Conservation (phyloP, 2,329 filamentous ascomycete species). For the Calonectria montana region DNA sequence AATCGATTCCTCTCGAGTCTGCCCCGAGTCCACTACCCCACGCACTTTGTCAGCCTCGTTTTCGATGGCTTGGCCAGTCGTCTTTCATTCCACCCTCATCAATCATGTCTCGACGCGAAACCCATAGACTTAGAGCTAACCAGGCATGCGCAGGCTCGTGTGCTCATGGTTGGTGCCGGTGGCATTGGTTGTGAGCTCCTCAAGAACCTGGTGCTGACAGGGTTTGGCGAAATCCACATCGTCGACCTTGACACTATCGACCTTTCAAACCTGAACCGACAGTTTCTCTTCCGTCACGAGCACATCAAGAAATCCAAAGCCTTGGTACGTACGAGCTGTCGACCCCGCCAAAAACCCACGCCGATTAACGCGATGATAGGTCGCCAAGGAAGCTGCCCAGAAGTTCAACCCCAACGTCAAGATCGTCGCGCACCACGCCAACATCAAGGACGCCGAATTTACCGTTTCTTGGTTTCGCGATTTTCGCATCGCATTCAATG, state of each 20-base stretch:
- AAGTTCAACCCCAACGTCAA: constrained; percentile 91
- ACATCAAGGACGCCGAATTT: constrained; percentile 92
- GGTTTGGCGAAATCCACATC: constrained; percentile 93
- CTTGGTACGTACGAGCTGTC: constrained; percentile 67
- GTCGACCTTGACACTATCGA: constrained; percentile 99
- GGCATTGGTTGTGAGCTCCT: constrained; percentile 98
- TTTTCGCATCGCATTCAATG: constrained; percentile 94
- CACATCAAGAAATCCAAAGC: constrained; percentile 99
- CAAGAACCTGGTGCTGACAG: constrained; percentile 93
- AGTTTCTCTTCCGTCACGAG: constrained; percentile 95
- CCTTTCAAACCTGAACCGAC: constrained; percentile 95
- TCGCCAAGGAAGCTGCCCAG: constrained; percentile 91
- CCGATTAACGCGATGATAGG: constrained; percentile 60
- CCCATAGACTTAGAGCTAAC: constrained; percentile 28
- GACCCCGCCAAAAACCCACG: constrained; percentile 8
- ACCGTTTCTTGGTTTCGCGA: constrained; percentile 87
- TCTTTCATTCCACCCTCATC: neutral
- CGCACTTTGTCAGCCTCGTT: neutral
- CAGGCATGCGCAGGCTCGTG: constrained; percentile 71
- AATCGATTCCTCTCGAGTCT: constrained; percentile 19
- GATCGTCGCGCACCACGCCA: constrained; percentile 90
- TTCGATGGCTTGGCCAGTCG: neutral
- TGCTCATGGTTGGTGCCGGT: constrained; percentile 94
- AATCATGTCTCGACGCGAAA: neutral
- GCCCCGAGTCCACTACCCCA: constrained; percentile 7